Base-by-base conservation (phyloP, 2,329 filamentous ascomycete genomes). In the Colletotrichum orbiculare region DNA sequence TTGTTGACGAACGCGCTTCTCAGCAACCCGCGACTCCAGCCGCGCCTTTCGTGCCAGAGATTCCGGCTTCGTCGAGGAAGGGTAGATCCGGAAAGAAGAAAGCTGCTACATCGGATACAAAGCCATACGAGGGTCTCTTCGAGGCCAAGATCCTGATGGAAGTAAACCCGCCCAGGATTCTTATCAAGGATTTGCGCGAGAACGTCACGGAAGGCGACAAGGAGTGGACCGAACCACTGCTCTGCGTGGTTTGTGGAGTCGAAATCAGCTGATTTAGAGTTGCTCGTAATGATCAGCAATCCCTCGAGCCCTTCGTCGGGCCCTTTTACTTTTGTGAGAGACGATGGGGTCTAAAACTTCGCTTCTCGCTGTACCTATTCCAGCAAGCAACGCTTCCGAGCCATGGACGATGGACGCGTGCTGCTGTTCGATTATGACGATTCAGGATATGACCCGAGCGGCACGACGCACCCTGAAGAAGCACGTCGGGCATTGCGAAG, bases 91-190 rank as follows among this genome's bases (percentile, higher is more conserved):
- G 71, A 7, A 70, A 72, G 35, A 75, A 74, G 71, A 81, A 70
- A 73, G 74, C 67, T 69, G 57, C 68, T 3, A 68, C 73, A 9
- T 71, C 73, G 39, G 74, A 75, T 37, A 81, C 82, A 3, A 84
- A 81, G 69, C 82, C 83, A 2, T 87, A 86, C 71, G 75, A 81
- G 45, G 83, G 82, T 0, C 73, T 84, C 6, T 88, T 88, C 60
- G 78, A 84, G 53, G 86, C 82, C 4, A 76, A 73, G 2, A 75
- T 88, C 33, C 77, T 78, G 66, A 81, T 83, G 71, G 81, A 82
- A 43, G 61, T 60, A 46, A 81, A 79, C 4, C 82, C 83, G 15
- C 82, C 84, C 1, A 72, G 79, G 25, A 79, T 87, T 54, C 82
- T 86, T 67, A 81, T 88, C 54, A 79, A 73, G 34, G 86, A 88